Percentiles rank a stretch among this genome's conserved stretches.
Conservation (phyloP, 2,329 filamentous ascomycete species). For the Fusarium penzigii region DNA sequence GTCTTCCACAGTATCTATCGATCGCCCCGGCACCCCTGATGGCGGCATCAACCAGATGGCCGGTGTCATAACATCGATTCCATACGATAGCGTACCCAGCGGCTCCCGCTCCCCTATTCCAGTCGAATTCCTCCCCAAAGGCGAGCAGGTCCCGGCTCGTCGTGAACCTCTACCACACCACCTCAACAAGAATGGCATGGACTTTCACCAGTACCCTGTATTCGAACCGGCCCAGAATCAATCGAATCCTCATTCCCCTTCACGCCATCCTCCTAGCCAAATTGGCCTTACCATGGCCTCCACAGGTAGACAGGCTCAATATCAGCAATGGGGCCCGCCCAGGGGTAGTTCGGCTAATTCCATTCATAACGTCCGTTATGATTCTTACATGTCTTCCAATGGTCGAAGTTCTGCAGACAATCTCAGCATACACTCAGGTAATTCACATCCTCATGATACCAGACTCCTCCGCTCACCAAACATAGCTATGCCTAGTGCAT, state of each 20-base stretch:
- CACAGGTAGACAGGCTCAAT: slow-evolving; percentile 70
- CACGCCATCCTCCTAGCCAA: slow-evolving; percentile 56
- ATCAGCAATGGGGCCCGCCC: slow-evolving; percentile 71
- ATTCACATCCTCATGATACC: slow-evolving; percentile 45
- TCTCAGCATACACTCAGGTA: slow-evolving; percentile 59
- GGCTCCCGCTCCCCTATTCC: slow-evolving; percentile 71
- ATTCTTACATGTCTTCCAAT: slow-evolving; percentile 62
- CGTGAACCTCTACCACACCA: slow-evolving; percentile 81
- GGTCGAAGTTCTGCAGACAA: slow-evolving; percentile 58
- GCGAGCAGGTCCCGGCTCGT: slow-evolving; percentile 62
- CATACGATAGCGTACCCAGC: slow-evolving; percentile 71
- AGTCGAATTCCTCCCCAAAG: slow-evolving; percentile 71
- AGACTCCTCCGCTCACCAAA: slow-evolving; percentile 33
- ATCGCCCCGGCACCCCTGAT: slow-evolving; percentile 65
- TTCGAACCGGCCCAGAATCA: slow-evolving; percentile 58
- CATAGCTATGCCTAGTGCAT: slow-evolving; percentile 54
- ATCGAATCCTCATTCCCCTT: slow-evolving; percentile 57
- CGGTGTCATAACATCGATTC: slow-evolving; percentile 83
- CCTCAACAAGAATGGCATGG: slow-evolving; percentile 72
- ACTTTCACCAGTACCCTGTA: slow-evolving; percentile 88
- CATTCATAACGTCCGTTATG: slow-evolving; percentile 60
- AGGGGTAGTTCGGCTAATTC: slow-evolving; percentile 57
- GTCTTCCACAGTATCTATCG: slow-evolving; percentile 71
- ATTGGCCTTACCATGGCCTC: slow-evolving; percentile 71
- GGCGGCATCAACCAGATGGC: slow-evolving; percentile 71